Conservation (phyloP, 2,329 filamentous ascomycete genomes). For the Sphaerostilbella broomeana region DNA sequence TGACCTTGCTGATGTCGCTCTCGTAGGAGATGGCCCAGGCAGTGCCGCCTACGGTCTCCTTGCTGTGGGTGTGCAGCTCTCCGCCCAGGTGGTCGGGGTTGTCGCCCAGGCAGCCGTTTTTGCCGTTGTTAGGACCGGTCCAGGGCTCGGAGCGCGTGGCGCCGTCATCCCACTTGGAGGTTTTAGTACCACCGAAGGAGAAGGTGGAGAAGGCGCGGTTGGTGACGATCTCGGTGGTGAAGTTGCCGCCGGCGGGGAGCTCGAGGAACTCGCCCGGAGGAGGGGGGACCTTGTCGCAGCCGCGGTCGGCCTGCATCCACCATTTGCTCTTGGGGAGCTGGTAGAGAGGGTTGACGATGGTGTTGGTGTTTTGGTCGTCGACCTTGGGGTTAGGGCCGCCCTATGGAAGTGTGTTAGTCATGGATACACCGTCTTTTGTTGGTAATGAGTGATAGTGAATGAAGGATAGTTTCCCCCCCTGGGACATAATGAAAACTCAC, state of each 20-base stretch:
- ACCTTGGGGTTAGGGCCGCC: constrained; percentile 19
- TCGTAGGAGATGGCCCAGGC: constrained; percentile 43
- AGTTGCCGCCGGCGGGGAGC: constrained; percentile 38
- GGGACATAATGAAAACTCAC: too few species aligned
- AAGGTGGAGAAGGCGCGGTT: constrained; percentile 40
- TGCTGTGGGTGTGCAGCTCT: constrained; percentile 37
- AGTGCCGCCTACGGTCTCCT: constrained; percentile 34
- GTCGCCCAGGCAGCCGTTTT: too few species aligned
- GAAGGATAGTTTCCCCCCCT: too few species aligned
- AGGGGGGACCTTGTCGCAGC: constrained; percentile 32
- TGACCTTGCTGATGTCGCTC: constrained; percentile 34
- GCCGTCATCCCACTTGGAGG: constrained; percentile 39
- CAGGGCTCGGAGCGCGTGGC: constrained; percentile 36
- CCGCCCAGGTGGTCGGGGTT: constrained; percentile 29
- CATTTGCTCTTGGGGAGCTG: constrained; percentile 34
- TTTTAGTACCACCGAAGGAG: constrained; percentile 30
- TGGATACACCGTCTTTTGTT: too few species aligned
- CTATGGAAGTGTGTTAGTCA: constrained; percentile 1
- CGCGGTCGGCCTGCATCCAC: constrained; percentile 42
- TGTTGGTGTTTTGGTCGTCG: constrained; percentile 35
- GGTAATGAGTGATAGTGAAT: too few species aligned
- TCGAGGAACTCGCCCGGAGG: constrained; percentile 24
- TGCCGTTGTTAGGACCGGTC: constrained; percentile 31
- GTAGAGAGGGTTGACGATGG: constrained; percentile 36
- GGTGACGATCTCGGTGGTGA: constrained; percentile 40